Evolutionary conservation across 2,329 filamentous ascomycete species (phyloP).

Genomic region (Fusarium udum): DNA sequence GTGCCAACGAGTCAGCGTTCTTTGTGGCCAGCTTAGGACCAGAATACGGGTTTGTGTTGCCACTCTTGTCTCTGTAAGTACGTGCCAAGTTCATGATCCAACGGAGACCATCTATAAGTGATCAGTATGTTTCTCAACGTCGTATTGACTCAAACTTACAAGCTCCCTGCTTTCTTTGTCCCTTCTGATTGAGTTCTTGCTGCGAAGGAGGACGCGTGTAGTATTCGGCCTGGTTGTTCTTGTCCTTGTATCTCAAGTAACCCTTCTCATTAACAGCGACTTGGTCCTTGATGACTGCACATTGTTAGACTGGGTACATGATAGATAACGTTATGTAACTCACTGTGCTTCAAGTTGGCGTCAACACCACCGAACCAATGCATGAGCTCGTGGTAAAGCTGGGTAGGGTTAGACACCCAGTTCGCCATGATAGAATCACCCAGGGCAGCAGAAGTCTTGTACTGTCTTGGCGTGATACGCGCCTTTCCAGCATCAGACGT

Average conservation of each 20-base stretch:
- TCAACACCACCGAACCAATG: slow-evolving; percentile 13
- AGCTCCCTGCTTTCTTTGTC: background rate
- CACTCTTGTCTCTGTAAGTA: background rate
- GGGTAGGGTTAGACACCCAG: background rate
- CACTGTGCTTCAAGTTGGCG: background rate
- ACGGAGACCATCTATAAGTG: background rate
- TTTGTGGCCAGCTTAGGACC: background rate
- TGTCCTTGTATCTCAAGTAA: background rate
- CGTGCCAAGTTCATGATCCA: background rate
- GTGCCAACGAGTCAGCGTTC: background rate
- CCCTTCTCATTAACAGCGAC: background rate
- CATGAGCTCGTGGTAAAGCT: slow-evolving; percentile 8
- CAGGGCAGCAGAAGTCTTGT: background rate
- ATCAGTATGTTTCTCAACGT: accelerated
- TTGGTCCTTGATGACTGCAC: background rate
- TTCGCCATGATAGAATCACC: background rate
- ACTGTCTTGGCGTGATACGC: background rate
- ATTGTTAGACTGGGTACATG: background rate
- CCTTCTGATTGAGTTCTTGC: background rate
- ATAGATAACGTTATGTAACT: background rate
- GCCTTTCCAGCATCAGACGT: background rate
- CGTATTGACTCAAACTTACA: background rate
- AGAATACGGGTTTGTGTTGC: background rate
- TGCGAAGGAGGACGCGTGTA: background rate
- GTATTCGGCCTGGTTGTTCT: background rate